These are phyloP conservation scores for Cercospora zeina DNA, from an alignment of 2,329 filamentous ascomycete genomes.

Conservation along the genomic window DNA sequence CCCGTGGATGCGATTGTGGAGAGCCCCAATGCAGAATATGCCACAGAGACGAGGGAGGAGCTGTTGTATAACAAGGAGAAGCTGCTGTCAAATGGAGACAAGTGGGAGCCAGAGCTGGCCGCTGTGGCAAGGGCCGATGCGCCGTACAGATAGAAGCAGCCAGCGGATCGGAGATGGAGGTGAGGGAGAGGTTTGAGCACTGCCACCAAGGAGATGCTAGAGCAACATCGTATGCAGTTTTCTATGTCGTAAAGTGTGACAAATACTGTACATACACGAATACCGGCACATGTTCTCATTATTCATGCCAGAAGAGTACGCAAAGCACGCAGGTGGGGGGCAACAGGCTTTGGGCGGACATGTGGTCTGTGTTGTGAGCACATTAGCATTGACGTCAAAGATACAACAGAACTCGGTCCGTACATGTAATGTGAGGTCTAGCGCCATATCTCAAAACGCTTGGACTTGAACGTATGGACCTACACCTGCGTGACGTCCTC, in stretches of 20 bases:
- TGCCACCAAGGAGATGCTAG: not conserved
- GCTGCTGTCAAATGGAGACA: slow-evolving; percentile 46
- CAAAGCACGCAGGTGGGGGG: not conserved
- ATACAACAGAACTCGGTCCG: too few relatives aligned
- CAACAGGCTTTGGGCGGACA: not conserved
- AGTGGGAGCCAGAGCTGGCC: slow-evolving; percentile 95
- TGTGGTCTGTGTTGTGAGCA: not conserved
- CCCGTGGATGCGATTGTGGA: slow-evolving; percentile 93
- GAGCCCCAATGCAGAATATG: slow-evolving; percentile 72
- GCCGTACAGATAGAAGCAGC: slow-evolving; percentile 56
- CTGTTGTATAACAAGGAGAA: slow-evolving; percentile 97
- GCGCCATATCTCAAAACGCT: too few relatives aligned
- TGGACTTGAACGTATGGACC: too few relatives aligned
- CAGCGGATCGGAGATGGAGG: not conserved
- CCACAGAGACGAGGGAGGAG: slow-evolving; percentile 82
- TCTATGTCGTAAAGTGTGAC: slow-evolving; percentile 22
- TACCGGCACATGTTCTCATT: not conserved
- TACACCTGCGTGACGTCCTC: not conserved
- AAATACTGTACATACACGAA: slow-evolving; percentile 20
- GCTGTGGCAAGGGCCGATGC: slow-evolving; percentile 89
- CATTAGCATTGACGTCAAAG: too few relatives aligned
- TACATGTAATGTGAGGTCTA: too few relatives aligned
- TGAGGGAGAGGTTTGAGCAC: not conserved
- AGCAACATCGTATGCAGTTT: slow-evolving; percentile 15
- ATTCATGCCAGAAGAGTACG: not conserved